These are phyloP conservation scores for Vaccinium vitisidaea DNA, from an alignment of 148 eudicot genomes.

Conservation along the genomic window DNA sequence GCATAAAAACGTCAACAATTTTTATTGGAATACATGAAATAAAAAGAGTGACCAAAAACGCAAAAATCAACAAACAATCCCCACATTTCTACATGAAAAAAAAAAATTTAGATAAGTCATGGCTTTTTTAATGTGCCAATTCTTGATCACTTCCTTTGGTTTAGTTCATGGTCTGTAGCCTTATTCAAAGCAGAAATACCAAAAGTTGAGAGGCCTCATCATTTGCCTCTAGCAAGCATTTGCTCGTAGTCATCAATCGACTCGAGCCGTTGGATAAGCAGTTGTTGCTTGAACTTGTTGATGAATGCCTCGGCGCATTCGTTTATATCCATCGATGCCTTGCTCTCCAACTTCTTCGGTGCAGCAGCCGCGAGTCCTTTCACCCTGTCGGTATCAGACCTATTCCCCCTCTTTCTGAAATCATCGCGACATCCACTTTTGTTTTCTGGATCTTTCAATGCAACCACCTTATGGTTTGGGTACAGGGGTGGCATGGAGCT, in stretches of 20 bases:
- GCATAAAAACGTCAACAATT: not conserved
- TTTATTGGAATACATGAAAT: not conserved
- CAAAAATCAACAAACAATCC: no score
- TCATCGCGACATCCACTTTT: not conserved
- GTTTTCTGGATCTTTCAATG: not conserved
- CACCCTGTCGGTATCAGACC: not conserved
- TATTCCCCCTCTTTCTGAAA: not conserved
- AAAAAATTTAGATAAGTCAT: no score
- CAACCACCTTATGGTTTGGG: not conserved
- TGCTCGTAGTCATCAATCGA: slow-evolving; percentile 68
- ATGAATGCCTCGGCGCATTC: slow-evolving; percentile 78
- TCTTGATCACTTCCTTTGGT: no score
- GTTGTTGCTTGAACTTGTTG: slow-evolving; percentile 60
- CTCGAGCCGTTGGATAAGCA: slow-evolving; percentile 70
- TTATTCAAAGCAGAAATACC: not conserved
- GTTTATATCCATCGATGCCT: slow-evolving; percentile 50
- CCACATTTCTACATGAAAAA: no score
- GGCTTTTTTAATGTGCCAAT: no score
- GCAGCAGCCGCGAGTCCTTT: not conserved
- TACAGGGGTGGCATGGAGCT: slow-evolving; percentile 10
- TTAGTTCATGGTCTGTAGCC: no score
- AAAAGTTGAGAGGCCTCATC: not conserved
- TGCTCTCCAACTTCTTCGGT: slow-evolving; percentile 21
- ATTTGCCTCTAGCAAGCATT: slow-evolving; percentile 70
- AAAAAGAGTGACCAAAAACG: no score